Conservation (phyloP, 1,284 basidiomycete species). For the Sutorius eximius region DNA sequence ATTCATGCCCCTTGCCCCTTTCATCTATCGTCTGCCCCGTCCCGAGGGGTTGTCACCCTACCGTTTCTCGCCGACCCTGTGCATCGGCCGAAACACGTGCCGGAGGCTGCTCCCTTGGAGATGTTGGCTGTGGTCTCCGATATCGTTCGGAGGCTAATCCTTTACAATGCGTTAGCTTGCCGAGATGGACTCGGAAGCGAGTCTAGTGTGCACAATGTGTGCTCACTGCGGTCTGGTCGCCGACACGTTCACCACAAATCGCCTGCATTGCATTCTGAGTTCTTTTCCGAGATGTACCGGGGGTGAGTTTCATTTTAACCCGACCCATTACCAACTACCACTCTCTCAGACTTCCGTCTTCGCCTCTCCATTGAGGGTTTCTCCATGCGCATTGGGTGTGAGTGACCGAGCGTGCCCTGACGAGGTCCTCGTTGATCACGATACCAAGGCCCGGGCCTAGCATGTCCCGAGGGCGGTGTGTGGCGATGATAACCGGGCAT, state of each 20-base stretch:
- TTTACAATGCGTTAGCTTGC: not conserved
- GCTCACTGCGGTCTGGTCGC: not conserved
- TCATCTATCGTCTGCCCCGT: not conserved
- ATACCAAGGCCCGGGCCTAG: constrained; percentile 68
- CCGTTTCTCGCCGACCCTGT: constrained; percentile 12
- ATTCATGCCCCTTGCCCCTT: not conserved
- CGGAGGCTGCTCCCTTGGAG: not conserved
- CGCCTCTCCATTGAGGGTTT: constrained; percentile 63
- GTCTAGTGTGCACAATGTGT: not conserved
- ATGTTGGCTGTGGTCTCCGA: constrained; percentile 1
- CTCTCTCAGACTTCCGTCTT: constrained; percentile 52
- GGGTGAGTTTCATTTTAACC: not conserved
- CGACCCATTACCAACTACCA: constrained; percentile 41
- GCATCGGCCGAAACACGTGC: not conserved
- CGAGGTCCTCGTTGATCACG: constrained; percentile 64
- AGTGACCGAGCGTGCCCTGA: constrained; percentile 40
- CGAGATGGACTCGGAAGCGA: not conserved
- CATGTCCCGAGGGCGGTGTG: constrained; percentile 1
- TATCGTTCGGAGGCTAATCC: not conserved
- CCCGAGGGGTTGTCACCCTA: constrained; percentile 1
- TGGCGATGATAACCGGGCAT: not conserved
- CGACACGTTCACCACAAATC: not conserved
- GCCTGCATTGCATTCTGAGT: not conserved
- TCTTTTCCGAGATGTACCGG: not conserved
- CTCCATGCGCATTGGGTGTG: constrained; percentile 50